Evolutionary conservation across 495 filamentous ascomycete species (phyloP).

Genomic region (Penicillium riverlandense): DNA sequence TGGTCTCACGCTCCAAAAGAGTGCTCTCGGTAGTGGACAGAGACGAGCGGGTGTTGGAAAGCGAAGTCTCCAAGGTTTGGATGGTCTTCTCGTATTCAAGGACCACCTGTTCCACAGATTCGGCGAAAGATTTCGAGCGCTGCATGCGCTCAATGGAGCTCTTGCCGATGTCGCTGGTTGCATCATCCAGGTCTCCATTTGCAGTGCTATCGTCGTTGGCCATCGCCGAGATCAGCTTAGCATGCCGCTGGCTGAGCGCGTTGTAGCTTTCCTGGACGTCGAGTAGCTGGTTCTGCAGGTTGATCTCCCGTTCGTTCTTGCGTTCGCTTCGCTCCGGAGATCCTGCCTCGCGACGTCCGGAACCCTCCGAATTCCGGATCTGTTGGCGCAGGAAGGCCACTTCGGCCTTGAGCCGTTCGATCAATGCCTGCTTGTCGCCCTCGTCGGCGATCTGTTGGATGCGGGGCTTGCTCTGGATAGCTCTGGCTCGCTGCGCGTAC

Average conservation of each 20-base stretch:
- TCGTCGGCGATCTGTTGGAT: constrained; percentile 91
- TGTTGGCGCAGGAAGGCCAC: constrained; percentile 92
- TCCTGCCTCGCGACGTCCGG: constrained; percentile 49
- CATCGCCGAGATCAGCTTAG: constrained; percentile 90
- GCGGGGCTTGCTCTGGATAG: constrained; percentile 94
- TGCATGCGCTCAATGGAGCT: constrained; percentile 85
- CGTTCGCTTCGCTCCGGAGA: constrained; percentile 68
- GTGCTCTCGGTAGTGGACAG: constrained; percentile 77
- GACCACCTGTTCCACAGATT: constrained; percentile 92
- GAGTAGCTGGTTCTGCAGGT: constrained; percentile 89
- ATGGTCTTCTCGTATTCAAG: constrained; percentile 99
- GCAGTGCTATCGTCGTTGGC: constrained; percentile 60
- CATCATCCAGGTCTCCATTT: constrained; percentile 51
- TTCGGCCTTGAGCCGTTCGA: constrained; percentile 90
- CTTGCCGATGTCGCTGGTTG: constrained; percentile 55
- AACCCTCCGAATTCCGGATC: constrained; percentile 64
- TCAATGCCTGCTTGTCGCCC: constrained; percentile 87
- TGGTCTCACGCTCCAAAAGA: constrained; percentile 87
- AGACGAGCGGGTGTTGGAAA: constrained; percentile 81
- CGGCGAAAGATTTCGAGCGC: constrained; percentile 87
- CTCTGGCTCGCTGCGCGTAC: constrained; percentile 92
- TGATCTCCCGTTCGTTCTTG: constrained; percentile 75
- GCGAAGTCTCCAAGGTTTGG: constrained; percentile 81
- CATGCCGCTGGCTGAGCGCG: constrained; percentile 82
- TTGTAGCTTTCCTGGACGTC: constrained; percentile 94